Percentiles rank a stretch among this genome's conserved stretches.
Evolutionary conservation across 805 yeast genomes (phyloP).

Genomic region (Zygosaccharomyces lentus): DNA sequence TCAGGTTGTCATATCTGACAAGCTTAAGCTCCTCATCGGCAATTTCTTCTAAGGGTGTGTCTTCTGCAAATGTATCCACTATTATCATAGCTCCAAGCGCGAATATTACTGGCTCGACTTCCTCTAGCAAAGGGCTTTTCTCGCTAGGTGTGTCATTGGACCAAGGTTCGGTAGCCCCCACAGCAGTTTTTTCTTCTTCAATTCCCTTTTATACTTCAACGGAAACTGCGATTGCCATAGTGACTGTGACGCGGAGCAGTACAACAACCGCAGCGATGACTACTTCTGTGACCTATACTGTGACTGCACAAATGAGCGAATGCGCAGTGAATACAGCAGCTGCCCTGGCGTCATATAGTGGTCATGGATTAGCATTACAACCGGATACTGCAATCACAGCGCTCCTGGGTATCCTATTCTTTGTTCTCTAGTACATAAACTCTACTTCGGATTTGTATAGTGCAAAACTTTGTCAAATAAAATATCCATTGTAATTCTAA

Average conservation of each 20-base stretch:
- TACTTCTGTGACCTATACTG: slow-evolving; percentile 1
- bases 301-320: background rate
- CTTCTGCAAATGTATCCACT: background rate
- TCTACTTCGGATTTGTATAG: no score
- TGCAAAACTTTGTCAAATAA: no score
- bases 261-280: slow-evolving; percentile 8
- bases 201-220: slow-evolving; percentile 3
- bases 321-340: slow-evolving; percentile 1
- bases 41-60: background rate
- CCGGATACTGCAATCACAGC: background rate
- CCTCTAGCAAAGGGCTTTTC: slow-evolving; percentile 2
- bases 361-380: slow-evolving; percentile 2
- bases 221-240: background rate
- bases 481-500: no score
- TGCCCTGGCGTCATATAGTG: slow-evolving; percentile 5
- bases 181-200: background rate
- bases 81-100: background rate
- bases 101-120: background rate
- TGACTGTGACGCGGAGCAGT: background rate
- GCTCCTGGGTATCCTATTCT: background rate
- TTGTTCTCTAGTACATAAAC: background rate
- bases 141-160: background rate
- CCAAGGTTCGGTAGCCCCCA: background rate
- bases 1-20: background rate
- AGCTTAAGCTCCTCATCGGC: background rate